Percentiles rank a stretch among this genome's conserved stretches.
These are phyloP conservation scores for Pichia sp. DNA, from an alignment of 1,139 yeast species.

Conservation along the genomic window DNA sequence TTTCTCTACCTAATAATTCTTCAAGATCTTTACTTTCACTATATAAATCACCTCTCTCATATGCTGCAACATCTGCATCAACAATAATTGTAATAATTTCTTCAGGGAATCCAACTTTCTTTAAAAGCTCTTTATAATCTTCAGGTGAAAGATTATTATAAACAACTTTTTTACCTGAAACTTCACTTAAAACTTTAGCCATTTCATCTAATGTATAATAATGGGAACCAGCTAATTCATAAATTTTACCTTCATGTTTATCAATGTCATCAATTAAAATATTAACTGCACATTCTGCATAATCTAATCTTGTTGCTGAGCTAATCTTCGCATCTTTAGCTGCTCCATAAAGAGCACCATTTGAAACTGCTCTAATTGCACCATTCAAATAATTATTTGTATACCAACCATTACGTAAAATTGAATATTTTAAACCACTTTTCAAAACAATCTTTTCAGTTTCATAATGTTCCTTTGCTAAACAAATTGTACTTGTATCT, in stretches of 20 bases:
- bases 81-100: not conserved
- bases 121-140: not conserved
- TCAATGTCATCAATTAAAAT: not conserved
- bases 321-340: not conserved
- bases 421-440: not conserved
- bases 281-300: not conserved
- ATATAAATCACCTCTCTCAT: not conserved
- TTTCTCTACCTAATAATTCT: not conserved
- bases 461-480: not conserved
- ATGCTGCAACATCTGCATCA: not conserved
- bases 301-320: not conserved
- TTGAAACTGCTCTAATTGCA: not conserved
- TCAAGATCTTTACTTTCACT: not conserved
- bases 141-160: not conserved
- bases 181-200: not conserved
- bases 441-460: not conserved
- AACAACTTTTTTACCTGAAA: not conserved
- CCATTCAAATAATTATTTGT: not conserved
- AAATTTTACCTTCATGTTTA: not conserved
- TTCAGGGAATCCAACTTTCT: not conserved
- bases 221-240: not conserved
- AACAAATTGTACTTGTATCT: not conserved
- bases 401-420: constrained; percentile 1
- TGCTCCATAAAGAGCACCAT: not conserved
- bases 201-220: not conserved